phyloP scores from a whole-genome alignment of 179 eudicot species.

The Gypsophila paniculata region DNA sequence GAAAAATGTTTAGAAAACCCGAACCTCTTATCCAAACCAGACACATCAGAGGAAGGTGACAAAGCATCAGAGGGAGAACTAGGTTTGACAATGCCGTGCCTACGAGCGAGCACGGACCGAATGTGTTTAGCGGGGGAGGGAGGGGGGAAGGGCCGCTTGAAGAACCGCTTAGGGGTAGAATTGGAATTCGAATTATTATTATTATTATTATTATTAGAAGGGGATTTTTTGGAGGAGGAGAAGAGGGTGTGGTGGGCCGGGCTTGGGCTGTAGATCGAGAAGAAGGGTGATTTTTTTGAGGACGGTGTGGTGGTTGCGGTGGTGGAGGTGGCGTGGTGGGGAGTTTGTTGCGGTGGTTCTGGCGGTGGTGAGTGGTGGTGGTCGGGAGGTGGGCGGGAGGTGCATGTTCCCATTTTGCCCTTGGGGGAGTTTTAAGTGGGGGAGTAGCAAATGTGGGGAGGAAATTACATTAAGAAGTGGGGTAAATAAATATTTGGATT shows the following conservation, averaged over 20 bases:
- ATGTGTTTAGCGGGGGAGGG: constrained; percentile 85
- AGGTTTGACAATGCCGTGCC: too few relatives aligned
- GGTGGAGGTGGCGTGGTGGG: constrained; percentile 32
- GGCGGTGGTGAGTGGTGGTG: constrained; percentile 13
- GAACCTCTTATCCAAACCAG: constrained; percentile 55
- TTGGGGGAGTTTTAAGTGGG: too few relatives aligned
- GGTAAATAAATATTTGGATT: too few relatives aligned
- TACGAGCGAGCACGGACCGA: constrained; percentile 43
- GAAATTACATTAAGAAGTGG: too few relatives aligned
- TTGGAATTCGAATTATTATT: constrained; percentile 7
- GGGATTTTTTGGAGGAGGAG: constrained; percentile 75
- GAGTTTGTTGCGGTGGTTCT: constrained; percentile 7
- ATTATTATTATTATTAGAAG: constrained; percentile 28
- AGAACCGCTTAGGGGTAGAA: constrained; percentile 61
- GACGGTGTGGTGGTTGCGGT: constrained; percentile 22
- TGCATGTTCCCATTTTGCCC: constrained; percentile 53
- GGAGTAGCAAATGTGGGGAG: too few relatives aligned
- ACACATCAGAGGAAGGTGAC: too few relatives aligned
- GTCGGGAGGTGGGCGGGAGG: constrained; percentile 46
- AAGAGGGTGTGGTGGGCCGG: constrained; percentile 78
- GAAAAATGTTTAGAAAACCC: constrained; percentile 68
- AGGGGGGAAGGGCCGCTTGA: constrained; percentile 61
- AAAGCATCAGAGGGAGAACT: too few relatives aligned
- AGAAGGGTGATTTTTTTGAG: constrained; percentile 60
- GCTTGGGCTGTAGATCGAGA: constrained; percentile 74